These are phyloP conservation scores for Zhuliangozyma parablackwelliae DNA, from an alignment of 1,139 yeast genomes.

Conservation along the genomic window DNA sequence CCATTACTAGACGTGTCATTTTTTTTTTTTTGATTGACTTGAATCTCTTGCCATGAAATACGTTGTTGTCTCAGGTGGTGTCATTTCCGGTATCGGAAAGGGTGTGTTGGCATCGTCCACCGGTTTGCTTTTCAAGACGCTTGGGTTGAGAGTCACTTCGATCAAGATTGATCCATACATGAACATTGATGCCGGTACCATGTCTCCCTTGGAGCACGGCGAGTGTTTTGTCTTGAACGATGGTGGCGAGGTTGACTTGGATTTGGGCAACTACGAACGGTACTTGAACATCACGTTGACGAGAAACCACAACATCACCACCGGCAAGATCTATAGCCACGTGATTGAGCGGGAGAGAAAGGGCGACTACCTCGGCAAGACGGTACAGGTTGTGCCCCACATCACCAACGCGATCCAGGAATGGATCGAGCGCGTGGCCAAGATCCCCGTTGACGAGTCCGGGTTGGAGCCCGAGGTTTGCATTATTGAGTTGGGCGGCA, in stretches of 20 bases:
- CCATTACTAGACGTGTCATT: slow-evolving; percentile 7
- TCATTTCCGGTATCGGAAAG: slow-evolving; percentile 97
- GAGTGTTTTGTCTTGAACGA: slow-evolving; percentile 97
- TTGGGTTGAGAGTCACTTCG: slow-evolving; percentile 92
- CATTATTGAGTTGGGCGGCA: slow-evolving; percentile 96
- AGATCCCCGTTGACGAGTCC: slow-evolving; percentile 86
- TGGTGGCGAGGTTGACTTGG: slow-evolving; percentile 98
- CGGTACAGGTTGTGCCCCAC: slow-evolving; percentile 99
- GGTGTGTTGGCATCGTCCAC: slow-evolving; percentile 97
- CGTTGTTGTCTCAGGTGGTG: slow-evolving; percentile 99
- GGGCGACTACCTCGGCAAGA: slow-evolving; percentile 96
- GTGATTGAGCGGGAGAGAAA: slow-evolving; percentile 93
- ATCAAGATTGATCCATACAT: slow-evolving; percentile 98
- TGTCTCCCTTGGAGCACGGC: slow-evolving; percentile 99
- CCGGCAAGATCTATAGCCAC: slow-evolving; percentile 93
- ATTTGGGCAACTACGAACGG: slow-evolving; percentile 96
- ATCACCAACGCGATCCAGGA: slow-evolving; percentile 96
- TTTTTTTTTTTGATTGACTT: slow-evolving; percentile 1
- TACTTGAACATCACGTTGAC: slow-evolving; percentile 91
- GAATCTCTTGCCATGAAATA: slow-evolving; percentile 61
- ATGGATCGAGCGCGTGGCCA: slow-evolving; percentile 94
- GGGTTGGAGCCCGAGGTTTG: slow-evolving; percentile 90
- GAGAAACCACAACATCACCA: slow-evolving; percentile 91
- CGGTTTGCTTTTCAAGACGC: slow-evolving; percentile 87
- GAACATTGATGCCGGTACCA: slow-evolving; percentile 99